Conservation (phyloP, 2,329 filamentous ascomycete genomes). For the Aspergillus melleus region DNA sequence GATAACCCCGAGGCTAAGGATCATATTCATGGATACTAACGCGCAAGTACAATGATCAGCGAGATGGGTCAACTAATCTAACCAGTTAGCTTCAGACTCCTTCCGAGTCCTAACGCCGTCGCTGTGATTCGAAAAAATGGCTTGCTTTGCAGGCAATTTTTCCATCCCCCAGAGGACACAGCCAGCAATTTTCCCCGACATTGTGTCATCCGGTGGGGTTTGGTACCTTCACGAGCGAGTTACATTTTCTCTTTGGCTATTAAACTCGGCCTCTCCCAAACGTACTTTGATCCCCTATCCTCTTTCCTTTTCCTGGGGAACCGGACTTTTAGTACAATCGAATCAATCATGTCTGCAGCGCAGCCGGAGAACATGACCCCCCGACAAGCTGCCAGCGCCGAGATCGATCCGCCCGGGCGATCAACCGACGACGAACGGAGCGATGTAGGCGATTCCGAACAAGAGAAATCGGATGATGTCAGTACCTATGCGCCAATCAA, state of each 20-base stretch:
- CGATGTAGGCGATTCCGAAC: constrained; percentile 4
- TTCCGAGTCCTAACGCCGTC: background rate
- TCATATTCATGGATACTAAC: background rate
- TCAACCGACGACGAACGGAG: constrained; percentile 10
- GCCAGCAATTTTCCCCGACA: background rate
- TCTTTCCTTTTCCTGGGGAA: background rate
- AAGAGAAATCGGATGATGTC: constrained; percentile 12
- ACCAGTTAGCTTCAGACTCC: background rate
- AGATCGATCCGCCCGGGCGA: constrained; percentile 6
- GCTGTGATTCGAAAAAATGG: background rate
- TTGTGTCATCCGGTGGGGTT: background rate
- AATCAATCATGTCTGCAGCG: constrained; percentile 11
- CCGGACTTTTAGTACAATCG: background rate
- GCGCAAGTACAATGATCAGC: too few species aligned
- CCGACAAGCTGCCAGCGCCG: constrained; percentile 1
- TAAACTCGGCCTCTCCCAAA: background rate
- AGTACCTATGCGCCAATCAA: constrained; percentile 26
- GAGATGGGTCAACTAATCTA: background rate
- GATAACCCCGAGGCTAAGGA: background rate
- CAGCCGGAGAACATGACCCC: constrained; percentile 5
- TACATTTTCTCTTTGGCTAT: background rate
- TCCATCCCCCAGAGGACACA: background rate
- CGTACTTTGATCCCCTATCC: background rate
- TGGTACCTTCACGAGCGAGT: background rate
- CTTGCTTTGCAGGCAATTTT: background rate